A percentile compares a stretch with the other conserved stretches of the same genome.
phyloP scores from a whole-genome alignment of 495 filamentous ascomycete species.

The Neurospora sp. region DNA sequence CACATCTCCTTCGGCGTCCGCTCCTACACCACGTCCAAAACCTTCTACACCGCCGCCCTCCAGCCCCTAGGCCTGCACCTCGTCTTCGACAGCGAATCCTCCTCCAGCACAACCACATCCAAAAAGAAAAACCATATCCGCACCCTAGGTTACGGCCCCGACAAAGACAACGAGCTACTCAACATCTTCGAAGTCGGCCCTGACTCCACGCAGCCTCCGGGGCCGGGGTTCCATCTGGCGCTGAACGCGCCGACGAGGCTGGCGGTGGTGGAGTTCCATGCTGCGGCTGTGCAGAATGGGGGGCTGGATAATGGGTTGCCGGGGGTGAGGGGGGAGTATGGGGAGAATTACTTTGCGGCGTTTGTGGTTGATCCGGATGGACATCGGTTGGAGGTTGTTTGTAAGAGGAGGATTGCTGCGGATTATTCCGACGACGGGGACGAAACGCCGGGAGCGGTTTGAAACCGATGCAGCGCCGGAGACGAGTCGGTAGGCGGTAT shows the following conservation, averaged over 20 bases:
- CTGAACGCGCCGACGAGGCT: conserved; percentile 24
- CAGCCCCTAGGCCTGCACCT: conserved; percentile 19
- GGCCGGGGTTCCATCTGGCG: conserved; percentile 25
- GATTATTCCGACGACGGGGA: background rate
- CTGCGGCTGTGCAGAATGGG: conserved; percentile 22
- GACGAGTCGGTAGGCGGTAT: background rate
- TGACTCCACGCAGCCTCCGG: conserved; percentile 11
- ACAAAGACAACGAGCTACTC: conserved; percentile 16
- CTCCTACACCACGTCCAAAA: conserved; percentile 17
- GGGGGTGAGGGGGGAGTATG: conserved; percentile 26
- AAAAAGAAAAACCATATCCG: conserved; percentile 5
- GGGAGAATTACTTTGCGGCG: conserved; percentile 29
- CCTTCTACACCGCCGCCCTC: conserved; percentile 24
- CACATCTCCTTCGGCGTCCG: conserved; percentile 27
- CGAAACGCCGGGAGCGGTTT: background rate
- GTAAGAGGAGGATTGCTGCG: conserved; percentile 6
- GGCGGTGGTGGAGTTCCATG: conserved; percentile 30
- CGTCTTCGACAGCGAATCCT: conserved; percentile 24
- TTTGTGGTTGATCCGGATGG: conserved; percentile 34
- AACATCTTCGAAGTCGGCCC: conserved; percentile 24
- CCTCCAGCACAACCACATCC: background rate
- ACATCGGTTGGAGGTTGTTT: conserved; percentile 31
- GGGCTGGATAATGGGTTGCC: conserved; percentile 27
- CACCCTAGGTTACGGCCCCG: conserved; percentile 24
- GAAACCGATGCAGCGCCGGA: background rate